Evolutionary conservation across 768 basidiomycete genomes (phyloP), one percentile per base, ranked within the genome.

Genomic region (Lactarius sp.): DNA sequence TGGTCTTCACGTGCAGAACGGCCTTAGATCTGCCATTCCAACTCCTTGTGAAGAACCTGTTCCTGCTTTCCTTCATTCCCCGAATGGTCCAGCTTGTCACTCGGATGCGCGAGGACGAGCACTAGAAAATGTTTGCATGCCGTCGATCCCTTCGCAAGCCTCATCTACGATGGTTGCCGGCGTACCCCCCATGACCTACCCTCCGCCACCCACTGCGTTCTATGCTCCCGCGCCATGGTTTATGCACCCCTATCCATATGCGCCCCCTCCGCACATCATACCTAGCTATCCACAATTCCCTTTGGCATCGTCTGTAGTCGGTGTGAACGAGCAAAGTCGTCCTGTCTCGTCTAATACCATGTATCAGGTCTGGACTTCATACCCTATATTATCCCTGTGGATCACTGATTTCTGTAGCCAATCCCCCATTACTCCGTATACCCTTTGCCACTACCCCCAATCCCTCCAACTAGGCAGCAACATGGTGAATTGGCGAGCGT

Each of bases 231-330:
- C 56, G 9, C 66, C 68, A 12, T 68, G 67, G 67, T 60, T 62
- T 14, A 50, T 60, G 54, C 66, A 59, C 37, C 57, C 53, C 20
- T 68, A 68, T 58, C 53, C 57, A 20, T 68, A 66, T 50, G 49
- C 39, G 5, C 58, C 55, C 81, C 74, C 81, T 31, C 83, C 81
- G 58, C 63, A 60, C 22, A 33, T 65, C 34, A 75, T 82, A 50
- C 79, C 80, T 4, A 50, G 59, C 44, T 85, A 83, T 71, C 76
- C 82, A 18, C 67, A 31, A 75, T 77, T 62, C 12, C 56, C 56
- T 22, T 39, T 62, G 37, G 22, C 56, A 16, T 7, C 56, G 6
- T n/a, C 61, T 33, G 33, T 57, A 44, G 56, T 54, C 22, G 27
- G 27, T n/a, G 42, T 51, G 20, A 62, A 53, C 27, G 65, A 64